These are phyloP conservation scores for Yamadazyma kanchanaburiensis DNA, from an alignment of 1,139 yeast species.

Conservation along the genomic window DNA sequence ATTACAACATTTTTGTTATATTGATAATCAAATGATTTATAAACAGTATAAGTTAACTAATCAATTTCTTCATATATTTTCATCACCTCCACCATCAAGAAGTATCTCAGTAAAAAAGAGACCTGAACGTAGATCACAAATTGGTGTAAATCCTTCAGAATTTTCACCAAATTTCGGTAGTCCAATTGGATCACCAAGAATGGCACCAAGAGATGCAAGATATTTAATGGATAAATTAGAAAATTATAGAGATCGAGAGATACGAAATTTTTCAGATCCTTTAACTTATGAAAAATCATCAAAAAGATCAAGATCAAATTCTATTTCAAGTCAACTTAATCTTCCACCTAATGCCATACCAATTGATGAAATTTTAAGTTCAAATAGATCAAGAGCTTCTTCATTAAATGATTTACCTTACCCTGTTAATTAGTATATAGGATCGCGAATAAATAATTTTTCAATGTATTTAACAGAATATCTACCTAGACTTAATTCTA, in stretches of 20 bases:
- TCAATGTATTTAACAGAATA: constrained; percentile 36
- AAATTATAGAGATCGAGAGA: constrained; percentile 1
- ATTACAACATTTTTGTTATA: constrained; percentile 11
- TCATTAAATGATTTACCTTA: constrained; percentile 7
- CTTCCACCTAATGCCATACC: constrained; percentile 10
- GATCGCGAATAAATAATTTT: not conserved
- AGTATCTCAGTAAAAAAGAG: too few relatives aligned
- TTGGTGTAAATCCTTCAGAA: too few relatives aligned
- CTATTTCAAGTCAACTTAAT: constrained; percentile 5
- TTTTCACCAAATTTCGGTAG: not conserved
- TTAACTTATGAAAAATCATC: not conserved
- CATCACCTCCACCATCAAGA: constrained; percentile 1
- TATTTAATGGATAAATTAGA: constrained; percentile 1
- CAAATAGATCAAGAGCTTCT: constrained; percentile 4
- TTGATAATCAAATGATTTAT: constrained; percentile 13
- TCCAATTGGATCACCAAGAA: not conserved
- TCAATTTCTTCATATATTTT: constrained; percentile 9
- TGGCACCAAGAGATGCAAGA: not conserved
- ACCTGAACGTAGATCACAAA: too few relatives aligned
- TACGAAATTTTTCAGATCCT: constrained; percentile 1
- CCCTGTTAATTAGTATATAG: constrained; percentile 2
- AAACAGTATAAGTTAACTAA: constrained; percentile 13
- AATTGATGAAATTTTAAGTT: constrained; percentile 5
- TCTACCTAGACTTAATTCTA: constrained; percentile 34
- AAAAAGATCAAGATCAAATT: constrained; percentile 5